phyloP scores from a whole-genome alignment of 768 basidiomycete species.

The Trametes cubensis region DNA sequence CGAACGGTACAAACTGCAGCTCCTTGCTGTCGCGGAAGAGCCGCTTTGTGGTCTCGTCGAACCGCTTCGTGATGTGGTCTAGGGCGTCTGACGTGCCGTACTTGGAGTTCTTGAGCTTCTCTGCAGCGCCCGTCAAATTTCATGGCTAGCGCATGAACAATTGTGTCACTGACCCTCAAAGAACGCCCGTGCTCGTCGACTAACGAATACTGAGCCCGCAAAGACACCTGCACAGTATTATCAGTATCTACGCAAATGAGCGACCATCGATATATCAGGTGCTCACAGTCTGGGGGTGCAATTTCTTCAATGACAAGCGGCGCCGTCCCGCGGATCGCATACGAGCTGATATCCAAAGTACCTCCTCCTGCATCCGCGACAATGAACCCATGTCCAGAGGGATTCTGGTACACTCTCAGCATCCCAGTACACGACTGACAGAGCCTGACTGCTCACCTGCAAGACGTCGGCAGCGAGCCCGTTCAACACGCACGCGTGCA shows the following conservation, averaged over 20 bases:
- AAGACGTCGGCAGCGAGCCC: slow-evolving; percentile 79
- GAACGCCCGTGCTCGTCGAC: slow-evolving; percentile 71
- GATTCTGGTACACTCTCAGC: slow-evolving; percentile 49
- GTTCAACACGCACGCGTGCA: slow-evolving; percentile 79
- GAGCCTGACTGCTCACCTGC: slow-evolving; percentile 40
- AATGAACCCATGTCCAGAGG: slow-evolving; percentile 75
- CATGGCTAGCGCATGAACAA: neutral
- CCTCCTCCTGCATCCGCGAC: slow-evolving; percentile 83
- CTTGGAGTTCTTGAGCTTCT: slow-evolving; percentile 71
- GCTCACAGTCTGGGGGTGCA: slow-evolving; percentile 78
- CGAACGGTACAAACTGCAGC: slow-evolving; percentile 73
- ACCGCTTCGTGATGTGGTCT: slow-evolving; percentile 78
- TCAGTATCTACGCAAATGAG: neutral
- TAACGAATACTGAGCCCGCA: slow-evolving; percentile 83
- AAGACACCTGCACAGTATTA: slow-evolving; percentile 57
- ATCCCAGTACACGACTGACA: neutral
- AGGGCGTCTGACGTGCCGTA: slow-evolving; percentile 72
- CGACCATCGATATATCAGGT: neutral
- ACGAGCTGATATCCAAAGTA: slow-evolving; percentile 80
- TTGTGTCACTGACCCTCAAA: slow-evolving; percentile 54
- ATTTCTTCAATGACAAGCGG: slow-evolving; percentile 83
- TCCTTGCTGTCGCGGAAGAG: slow-evolving; percentile 72
- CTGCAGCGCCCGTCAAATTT: slow-evolving; percentile 40
- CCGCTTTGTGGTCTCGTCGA: slow-evolving; percentile 83
- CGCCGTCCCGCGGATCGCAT: slow-evolving; percentile 67